A percentile compares a stretch with the other conserved stretches of the same genome.
Conservation (phyloP, 2,329 filamentous ascomycete species). For the Talaromyces sp. region DNA sequence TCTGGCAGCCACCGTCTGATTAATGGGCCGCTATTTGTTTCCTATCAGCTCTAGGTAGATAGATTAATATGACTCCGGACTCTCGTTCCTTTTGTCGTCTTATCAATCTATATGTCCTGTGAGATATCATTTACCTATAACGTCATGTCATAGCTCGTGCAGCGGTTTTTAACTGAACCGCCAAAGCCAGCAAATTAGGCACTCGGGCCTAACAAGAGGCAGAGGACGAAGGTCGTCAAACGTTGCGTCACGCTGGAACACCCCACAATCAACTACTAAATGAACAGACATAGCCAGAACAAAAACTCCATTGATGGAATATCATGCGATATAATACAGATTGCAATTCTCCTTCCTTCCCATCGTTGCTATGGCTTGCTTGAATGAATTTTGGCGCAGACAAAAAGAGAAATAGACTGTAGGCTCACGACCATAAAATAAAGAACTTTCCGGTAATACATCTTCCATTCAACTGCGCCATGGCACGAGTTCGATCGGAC, state of each 20-base stretch:
- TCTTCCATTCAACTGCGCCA: not conserved
- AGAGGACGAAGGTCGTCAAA: not conserved
- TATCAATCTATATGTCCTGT: not conserved
- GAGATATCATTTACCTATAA: not conserved
- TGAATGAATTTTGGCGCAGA: not conserved
- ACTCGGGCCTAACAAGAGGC: not conserved
- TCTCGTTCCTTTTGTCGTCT: not conserved
- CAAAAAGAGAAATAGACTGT: not conserved
- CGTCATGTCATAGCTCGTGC: not conserved
- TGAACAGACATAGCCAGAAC: not conserved
- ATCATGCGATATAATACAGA: conserved; percentile 14
- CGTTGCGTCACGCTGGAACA: not conserved
- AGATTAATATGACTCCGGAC: not conserved
- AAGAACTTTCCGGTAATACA: not conserved
- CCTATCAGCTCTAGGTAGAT: not conserved
- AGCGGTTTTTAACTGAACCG: not conserved
- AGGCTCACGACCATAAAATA: not conserved
- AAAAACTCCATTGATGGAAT: conserved; percentile 8
- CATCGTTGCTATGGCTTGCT: conserved; percentile 7
- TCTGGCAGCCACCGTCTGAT: not conserved
- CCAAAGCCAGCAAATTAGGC: not conserved
- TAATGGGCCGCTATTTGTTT: not conserved
- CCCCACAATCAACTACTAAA: not conserved
- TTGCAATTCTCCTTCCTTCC: conserved; percentile 5
- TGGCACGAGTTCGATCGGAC: not conserved